Base-by-base conservation (phyloP, 345 rosid genomes). In the Boechera retrofracta region DNA sequence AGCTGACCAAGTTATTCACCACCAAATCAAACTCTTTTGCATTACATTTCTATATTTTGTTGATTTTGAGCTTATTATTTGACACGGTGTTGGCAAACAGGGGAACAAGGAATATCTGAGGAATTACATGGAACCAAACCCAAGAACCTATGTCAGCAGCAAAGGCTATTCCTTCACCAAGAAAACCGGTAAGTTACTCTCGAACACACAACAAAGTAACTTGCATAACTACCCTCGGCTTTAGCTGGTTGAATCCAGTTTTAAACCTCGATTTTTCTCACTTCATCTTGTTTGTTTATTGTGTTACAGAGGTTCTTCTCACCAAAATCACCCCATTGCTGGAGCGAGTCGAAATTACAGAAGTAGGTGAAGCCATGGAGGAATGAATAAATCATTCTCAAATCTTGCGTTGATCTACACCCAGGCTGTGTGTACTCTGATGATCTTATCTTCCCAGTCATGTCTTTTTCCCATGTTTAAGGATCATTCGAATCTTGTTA, bases 101-200 rank as follows among this genome's bases (percentile, higher is more conserved):
- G 95, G 89, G 51, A 80, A 86, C 72, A 88, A 86, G 54, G 97
- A 91, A 53, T 91, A 89, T 79, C 63, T 91, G 29, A 87, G 97
- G 86, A 91, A 91, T 80, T 85, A 91, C 84, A 78, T 89, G 76
- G 74, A 81, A 72, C 95, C 97, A 52, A 91, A 91, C 77, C 97
- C 97, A 10, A 87, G 90, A 10, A 86, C 93, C 5, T 91, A 81
- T 76, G 68, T 84, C 83, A 88, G 83, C 73, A 64, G 81, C 69
- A 86, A 77, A 44, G 90, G 89, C 69, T 89, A 89, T 56, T 48
- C 89, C 3, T 91, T 89, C 74, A 62, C 90, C 3, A 91, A 86
- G 85, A 88, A 88, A 79, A 91, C 84, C 73, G 97, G 82, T 73
- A 67, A 67, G 67, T 35, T 21, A 64, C 49, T 44, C 35, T 67